Percentiles rank a stretch among this genome's conserved stretches.
These are phyloP conservation scores for Aspergillus ellipticus DNA, from an alignment of 495 filamentous ascomycete species.

Conservation along the genomic window DNA sequence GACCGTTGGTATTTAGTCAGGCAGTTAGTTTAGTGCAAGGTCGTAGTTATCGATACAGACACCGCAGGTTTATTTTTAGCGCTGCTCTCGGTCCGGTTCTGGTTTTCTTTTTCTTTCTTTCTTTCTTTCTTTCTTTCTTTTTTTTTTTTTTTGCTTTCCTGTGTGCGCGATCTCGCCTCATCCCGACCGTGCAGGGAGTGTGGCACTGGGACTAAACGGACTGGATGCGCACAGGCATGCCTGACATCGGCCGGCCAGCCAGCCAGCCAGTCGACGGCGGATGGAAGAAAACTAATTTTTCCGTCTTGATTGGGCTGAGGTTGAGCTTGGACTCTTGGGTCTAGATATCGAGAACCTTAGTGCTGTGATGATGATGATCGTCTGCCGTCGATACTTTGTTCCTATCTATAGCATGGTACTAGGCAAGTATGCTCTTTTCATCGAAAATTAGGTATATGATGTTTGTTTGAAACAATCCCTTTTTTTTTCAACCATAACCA, in stretches of 20 bases:
- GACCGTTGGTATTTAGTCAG: too few species aligned
- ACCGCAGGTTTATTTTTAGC: not conserved
- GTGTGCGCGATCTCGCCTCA: not conserved
- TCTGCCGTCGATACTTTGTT: too few species aligned
- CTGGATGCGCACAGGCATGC: not conserved
- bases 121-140: constrained; percentile 3
- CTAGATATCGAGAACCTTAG: too few species aligned
- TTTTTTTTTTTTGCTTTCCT: not conserved
- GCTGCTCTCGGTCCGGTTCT: not conserved
- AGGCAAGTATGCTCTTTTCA: too few species aligned
- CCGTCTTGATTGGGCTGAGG: not conserved
- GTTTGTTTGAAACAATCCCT: too few species aligned
- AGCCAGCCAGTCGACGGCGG: not conserved
- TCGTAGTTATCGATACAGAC: not conserved
- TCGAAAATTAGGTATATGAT: too few species aligned
- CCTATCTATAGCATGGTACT: too few species aligned
- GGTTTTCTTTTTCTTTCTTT: not conserved
- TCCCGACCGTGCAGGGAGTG: too few species aligned
- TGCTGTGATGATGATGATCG: too few species aligned
- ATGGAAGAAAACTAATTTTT: not conserved
- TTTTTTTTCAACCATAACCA: too few species aligned
- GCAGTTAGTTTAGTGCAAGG: not conserved
- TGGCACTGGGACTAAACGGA: too few species aligned
- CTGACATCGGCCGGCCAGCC: constrained; percentile 1
- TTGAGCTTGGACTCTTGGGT: not conserved